A percentile compares a stretch with the other conserved stretches of the same genome.
phyloP scores from a whole-genome alignment of 257 asterid species.

The Cinchona pubescens region DNA sequence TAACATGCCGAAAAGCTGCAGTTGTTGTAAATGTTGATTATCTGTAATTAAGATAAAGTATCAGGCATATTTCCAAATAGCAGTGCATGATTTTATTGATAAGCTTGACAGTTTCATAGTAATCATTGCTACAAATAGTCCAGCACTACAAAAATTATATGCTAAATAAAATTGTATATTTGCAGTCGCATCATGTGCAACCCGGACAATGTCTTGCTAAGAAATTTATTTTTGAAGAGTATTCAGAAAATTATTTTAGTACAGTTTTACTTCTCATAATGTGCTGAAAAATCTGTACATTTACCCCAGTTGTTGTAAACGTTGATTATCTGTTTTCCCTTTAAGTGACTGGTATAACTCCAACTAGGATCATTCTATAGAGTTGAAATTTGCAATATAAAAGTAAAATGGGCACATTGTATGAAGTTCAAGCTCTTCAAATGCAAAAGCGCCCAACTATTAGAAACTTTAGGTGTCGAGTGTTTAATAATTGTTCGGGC shows the following conservation, averaged over 20 bases:
- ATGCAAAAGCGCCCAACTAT: no score
- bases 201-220: neutral
- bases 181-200: neutral
- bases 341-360: no score
- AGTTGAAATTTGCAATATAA: no score
- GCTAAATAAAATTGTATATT: neutral
- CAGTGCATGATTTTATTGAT: neutral
- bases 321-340: no score
- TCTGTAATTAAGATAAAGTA: neutral
- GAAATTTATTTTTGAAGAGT: neutral
- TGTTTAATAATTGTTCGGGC: no score
- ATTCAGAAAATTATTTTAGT: neutral
- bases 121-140: neutral
- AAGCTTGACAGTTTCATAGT: neutral
- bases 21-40: constrained; percentile 2
- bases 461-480: no score
- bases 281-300: no score
- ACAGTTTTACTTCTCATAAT: neutral
- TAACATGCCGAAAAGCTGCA: neutral
- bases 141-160: neutral
- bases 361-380: no score
- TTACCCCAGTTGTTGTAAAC: no score
- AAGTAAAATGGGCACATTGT: no score
- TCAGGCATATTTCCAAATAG: neutral
- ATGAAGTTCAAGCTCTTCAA: no score